phyloP scores from a whole-genome alignment of 2,329 filamentous ascomycete species.

The Didymella arachidicola region DNA sequence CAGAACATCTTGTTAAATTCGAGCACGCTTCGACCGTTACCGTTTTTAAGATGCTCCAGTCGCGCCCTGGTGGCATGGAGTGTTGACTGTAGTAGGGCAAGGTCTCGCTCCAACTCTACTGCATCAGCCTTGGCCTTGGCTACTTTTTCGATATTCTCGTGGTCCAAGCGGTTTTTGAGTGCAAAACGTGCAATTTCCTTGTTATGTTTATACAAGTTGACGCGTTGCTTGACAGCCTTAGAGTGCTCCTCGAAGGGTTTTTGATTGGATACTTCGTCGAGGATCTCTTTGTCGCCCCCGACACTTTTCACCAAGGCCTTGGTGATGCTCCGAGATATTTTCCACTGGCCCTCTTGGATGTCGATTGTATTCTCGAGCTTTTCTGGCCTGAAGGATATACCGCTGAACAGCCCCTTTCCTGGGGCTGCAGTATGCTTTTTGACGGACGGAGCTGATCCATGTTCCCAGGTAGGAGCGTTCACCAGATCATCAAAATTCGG shows the following conservation, averaged over 20 bases:
- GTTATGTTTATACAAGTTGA: neutral
- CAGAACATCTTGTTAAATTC: neutral
- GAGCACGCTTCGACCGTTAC: slow-evolving; percentile 1
- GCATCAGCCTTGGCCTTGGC: neutral
- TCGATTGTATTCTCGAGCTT: neutral
- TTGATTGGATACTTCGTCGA: neutral
- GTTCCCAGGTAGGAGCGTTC: neutral
- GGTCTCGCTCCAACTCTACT: slow-evolving; percentile 9
- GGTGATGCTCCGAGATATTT: neutral
- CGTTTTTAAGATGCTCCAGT: neutral
- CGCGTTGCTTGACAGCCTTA: neutral
- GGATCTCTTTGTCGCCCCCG: neutral
- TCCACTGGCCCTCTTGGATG: neutral
- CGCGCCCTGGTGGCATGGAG: neutral
- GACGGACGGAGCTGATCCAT: neutral
- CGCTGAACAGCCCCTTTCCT: neutral
- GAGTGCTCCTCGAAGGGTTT: neutral
- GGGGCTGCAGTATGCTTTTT: neutral
- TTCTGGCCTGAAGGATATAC: neutral
- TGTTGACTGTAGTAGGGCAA: neutral
- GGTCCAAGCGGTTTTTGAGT: neutral
- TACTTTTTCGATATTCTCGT: neutral
- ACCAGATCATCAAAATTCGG: neutral
- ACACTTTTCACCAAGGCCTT: neutral
- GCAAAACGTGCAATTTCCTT: neutral